phyloP scores from a whole-genome alignment of 176 grass and related monocot species.

The Canna indica region DNA sequence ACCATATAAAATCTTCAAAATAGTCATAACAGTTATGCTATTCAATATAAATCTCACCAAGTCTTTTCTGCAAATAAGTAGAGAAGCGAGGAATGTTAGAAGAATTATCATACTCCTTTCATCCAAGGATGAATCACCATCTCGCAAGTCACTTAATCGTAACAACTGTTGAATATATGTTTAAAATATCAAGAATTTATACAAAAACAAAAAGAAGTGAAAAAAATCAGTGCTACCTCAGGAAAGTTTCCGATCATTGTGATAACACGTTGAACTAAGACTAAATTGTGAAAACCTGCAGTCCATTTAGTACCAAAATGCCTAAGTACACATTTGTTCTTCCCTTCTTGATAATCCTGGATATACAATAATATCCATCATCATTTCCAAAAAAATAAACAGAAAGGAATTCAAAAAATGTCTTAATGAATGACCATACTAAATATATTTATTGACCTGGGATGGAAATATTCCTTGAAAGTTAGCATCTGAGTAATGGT shows the following conservation, averaged over 20 bases:
- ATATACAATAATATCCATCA: slow-evolving; percentile 1
- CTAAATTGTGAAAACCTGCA: slow-evolving; percentile 10
- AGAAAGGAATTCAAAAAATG: neutral
- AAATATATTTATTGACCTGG: slow-evolving; percentile 35
- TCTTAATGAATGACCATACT: slow-evolving; percentile 2
- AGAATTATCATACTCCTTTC: slow-evolving; percentile 41
- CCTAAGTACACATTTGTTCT: slow-evolving; percentile 29
- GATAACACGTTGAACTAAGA: slow-evolving; percentile 15
- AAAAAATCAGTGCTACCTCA: slow-evolving; percentile 35
- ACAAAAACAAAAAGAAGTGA: slow-evolving; percentile 12
- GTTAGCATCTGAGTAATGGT: slow-evolving; percentile 37
- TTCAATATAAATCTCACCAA: slow-evolving; percentile 35
- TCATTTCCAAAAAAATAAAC: neutral
- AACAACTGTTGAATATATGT: slow-evolving; percentile 35
- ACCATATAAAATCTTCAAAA: slow-evolving; percentile 4
- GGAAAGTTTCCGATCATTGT: slow-evolving; percentile 29
- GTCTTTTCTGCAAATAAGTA: slow-evolving; percentile 34
- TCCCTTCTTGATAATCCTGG: slow-evolving; percentile 29
- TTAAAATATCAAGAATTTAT: slow-evolving; percentile 13
- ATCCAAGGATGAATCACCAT: slow-evolving; percentile 32
- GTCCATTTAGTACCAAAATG: slow-evolving; percentile 18
- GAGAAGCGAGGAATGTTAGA: slow-evolving; percentile 40
- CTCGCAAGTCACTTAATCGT: slow-evolving; percentile 32
- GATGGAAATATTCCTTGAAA: slow-evolving; percentile 9
- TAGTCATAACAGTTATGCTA: slow-evolving; percentile 13